Percentiles rank a stretch among this genome's conserved stretches.
Evolutionary conservation across 148 eudicot genomes (phyloP).

Genomic region (Rhododendron ferrugineum): DNA sequence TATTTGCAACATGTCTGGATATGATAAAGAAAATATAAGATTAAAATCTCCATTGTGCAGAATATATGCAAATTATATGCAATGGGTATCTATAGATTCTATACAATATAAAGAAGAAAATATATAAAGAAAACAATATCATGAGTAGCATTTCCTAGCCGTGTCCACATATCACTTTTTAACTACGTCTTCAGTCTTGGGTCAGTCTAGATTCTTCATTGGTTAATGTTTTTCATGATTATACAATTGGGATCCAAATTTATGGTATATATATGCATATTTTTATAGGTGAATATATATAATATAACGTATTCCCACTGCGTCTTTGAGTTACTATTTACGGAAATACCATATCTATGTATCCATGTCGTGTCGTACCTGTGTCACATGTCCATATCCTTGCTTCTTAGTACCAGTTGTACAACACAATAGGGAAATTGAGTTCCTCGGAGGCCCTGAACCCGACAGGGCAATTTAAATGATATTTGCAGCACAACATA

Average conservation of each 20-base stretch:
- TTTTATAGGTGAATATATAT: not conserved
- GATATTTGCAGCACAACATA: not conserved
- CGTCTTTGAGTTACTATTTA: no score
- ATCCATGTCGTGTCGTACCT: not conserved
- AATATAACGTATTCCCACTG: not conserved
- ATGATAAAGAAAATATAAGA: not conserved
- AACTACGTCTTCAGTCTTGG: not conserved
- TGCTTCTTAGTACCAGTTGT: not conserved
- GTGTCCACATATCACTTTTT: not conserved
- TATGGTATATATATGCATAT: not conserved
- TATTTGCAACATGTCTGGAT: not conserved
- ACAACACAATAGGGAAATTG: not conserved
- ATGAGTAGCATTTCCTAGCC: not conserved
- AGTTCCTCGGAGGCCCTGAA: not conserved
- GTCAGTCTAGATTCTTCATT: not conserved
- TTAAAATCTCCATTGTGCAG: not conserved
- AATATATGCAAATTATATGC: not conserved
- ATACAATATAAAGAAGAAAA: not conserved
- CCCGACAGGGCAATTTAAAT: not conserved
- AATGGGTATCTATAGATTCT: not conserved
- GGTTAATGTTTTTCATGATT: not conserved
- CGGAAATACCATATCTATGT: not conserved
- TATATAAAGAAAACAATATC: not conserved
- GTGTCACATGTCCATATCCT: not conserved
- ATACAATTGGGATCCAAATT: not conserved